phyloP scores from a whole-genome alignment of 2,329 filamentous ascomycete genomes.

The Pseudocercospora cruenta region DNA sequence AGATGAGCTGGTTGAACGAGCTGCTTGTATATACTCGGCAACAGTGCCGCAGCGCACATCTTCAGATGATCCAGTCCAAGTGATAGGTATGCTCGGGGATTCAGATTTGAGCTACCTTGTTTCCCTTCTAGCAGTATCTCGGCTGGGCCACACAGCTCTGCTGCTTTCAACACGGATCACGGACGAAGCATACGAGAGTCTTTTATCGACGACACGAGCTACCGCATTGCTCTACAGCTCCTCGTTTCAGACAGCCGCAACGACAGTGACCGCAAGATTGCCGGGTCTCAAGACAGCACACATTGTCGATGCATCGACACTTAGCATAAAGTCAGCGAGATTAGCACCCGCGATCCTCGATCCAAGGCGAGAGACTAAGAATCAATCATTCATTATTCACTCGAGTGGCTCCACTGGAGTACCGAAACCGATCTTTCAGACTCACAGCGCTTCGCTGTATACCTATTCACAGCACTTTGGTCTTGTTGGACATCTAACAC shows the following conservation, averaged over 20 bases:
- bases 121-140: constrained; percentile 56
- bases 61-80: constrained; percentile 30
- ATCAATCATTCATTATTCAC: constrained; percentile 48
- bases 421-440: constrained; percentile 64
- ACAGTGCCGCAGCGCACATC: constrained; percentile 24
- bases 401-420: constrained; percentile 61
- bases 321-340: not conserved
- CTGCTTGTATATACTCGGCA: constrained; percentile 24
- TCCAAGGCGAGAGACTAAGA: constrained; percentile 31
- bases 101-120: constrained; percentile 59
- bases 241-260: constrained; percentile 29
- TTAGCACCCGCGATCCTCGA: constrained; percentile 30
- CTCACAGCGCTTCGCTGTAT: constrained; percentile 52
- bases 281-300: constrained; percentile 37
- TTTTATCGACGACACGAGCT: constrained; percentile 48
- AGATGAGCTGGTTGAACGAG: constrained; percentile 25
- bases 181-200: constrained; percentile 52
- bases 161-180: constrained; percentile 58
- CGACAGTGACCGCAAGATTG: constrained; percentile 30
- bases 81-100: constrained; percentile 55
- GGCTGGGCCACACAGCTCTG: constrained; percentile 57
- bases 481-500: constrained; percentile 55
- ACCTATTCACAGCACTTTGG: constrained; percentile 50
- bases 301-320: constrained; percentile 24
- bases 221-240: constrained; percentile 28